phyloP scores from a whole-genome alignment of 2,329 filamentous ascomycete genomes.

The Sclerotinia sclerotiorum region DNA sequence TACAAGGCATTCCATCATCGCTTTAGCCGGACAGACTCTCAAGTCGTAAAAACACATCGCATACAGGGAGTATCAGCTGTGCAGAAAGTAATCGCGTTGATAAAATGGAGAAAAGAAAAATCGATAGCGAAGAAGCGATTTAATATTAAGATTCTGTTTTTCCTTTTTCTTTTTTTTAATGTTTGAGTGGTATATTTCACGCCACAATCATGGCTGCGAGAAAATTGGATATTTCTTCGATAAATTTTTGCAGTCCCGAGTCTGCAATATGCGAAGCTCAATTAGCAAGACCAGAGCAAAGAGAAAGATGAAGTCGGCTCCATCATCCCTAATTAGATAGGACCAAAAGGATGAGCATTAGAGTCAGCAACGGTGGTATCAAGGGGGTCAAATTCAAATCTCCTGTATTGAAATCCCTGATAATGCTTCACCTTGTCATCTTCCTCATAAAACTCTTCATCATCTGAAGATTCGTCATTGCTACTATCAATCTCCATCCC shows the following conservation, averaged over 20 bases:
- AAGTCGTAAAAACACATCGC: background rate
- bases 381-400: too few relatives aligned
- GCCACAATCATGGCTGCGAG: background rate
- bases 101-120: background rate
- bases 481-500: background rate
- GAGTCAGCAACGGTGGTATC: background rate
- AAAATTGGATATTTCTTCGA: too few relatives aligned
- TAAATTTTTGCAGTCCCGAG: too few relatives aligned
- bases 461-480: background rate
- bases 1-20: background rate
- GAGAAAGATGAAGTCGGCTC: background rate
- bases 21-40: background rate
- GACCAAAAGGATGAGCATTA: background rate
- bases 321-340: background rate
- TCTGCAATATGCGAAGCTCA: background rate
- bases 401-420: too few relatives aligned
- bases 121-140: background rate
- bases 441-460: background rate
- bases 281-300: background rate
- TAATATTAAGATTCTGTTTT: background rate
- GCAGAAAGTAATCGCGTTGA: too few relatives aligned
- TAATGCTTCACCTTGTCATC: too few relatives aligned
- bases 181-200: background rate
- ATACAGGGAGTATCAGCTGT: fast-evolving
- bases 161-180: background rate